Percentiles rank a stretch among this genome's conserved stretches.
These are phyloP conservation scores for Penicillium diatomitis DNA, from an alignment of 495 filamentous ascomycete genomes.

Conservation along the genomic window DNA sequence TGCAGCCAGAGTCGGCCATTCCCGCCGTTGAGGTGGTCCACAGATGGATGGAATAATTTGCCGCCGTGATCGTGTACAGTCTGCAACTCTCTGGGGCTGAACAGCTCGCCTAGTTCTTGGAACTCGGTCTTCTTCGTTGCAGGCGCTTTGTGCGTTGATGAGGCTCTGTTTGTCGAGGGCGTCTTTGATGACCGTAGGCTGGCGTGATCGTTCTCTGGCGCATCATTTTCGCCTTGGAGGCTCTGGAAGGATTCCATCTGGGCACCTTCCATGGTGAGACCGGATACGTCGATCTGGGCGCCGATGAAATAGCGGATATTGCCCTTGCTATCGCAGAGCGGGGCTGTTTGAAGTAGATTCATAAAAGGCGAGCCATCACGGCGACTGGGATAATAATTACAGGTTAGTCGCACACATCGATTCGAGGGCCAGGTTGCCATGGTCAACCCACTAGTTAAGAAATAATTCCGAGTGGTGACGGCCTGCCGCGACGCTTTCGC, in stretches of 20 bases:
- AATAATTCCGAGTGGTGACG: slow-evolving; percentile 58
- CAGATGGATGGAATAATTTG: slow-evolving; percentile 23
- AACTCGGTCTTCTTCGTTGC: slow-evolving; percentile 28
- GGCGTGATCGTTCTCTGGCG: neutral
- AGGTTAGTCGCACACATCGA: neutral
- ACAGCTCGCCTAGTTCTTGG: slow-evolving; percentile 46
- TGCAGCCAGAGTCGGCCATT: slow-evolving; percentile 7
- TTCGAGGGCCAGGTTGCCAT: neutral
- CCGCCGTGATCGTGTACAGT: slow-evolving; percentile 32
- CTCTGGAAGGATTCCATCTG: slow-evolving; percentile 7
- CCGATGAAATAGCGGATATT: slow-evolving; percentile 10
- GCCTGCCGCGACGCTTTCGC: slow-evolving; percentile 45
- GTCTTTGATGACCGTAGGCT: too few species aligned
- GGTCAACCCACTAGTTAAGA: slow-evolving; percentile 53
- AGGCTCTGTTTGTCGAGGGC: too few species aligned
- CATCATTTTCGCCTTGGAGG: neutral
- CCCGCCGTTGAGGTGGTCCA: slow-evolving; percentile 1
- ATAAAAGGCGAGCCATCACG: slow-evolving; percentile 56
- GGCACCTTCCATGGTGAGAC: slow-evolving; percentile 7
- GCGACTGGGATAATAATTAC: slow-evolving; percentile 22
- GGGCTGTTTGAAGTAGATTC: slow-evolving; percentile 53
- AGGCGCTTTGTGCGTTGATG: neutral
- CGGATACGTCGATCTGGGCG: slow-evolving; percentile 9
- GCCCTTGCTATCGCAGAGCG: slow-evolving; percentile 49
- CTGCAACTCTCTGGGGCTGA: slow-evolving; percentile 47